Evolutionary conservation across 2,329 filamentous ascomycete species (phyloP), one percentile per base, ranked within the genome.

Genomic region (Arthroderma sp.): DNA sequence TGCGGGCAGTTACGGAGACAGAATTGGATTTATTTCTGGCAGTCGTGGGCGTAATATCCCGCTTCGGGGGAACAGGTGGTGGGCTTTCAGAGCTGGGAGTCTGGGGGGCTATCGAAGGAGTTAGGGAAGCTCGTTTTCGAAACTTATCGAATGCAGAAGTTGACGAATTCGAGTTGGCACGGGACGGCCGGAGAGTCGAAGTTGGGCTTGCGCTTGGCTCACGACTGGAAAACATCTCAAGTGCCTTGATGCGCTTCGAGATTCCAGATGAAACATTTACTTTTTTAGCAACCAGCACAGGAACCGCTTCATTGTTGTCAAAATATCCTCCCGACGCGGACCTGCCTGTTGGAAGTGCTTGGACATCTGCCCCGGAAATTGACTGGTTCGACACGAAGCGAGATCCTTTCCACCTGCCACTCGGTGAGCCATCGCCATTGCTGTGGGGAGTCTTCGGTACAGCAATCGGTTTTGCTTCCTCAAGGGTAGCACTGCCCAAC

Each of bases 171-270:
- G 71, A 69, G 3, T 72, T 68, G 27, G 63, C 47, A 53, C 56
- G 48, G 49, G 52, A 44, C 44, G 29, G 56, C 44, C 56, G 44
- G 57, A 50, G 50, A 50, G 6, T 59, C 53, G 38, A 62, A 50
- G 52, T 63, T 55, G 46, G 60, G 54, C 44, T 38, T 7, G 43
- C 41, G 44, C 50, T 56, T 9, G 57, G 60, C 57, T 58, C 72
- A 65, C 48, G 80, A 73, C 52, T 69, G 3, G 71, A 72, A 45
- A 91, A 73, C 62, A 86, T 88, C 59, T 94, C 85, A 43, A 98
- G 70, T 5, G 88, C 87, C 63, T 94, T 93, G 61, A 96, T 96
- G 36, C 91, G 82, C 61, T 89, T 86, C 3, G 89, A 93, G 49
- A 98, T 95, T 53, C 86, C 87, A 6, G 84, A 87, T 5, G 86